Base-by-base conservation (phyloP, 352 stramenopile genomes). In the Phytophthora ramorum region DNA sequence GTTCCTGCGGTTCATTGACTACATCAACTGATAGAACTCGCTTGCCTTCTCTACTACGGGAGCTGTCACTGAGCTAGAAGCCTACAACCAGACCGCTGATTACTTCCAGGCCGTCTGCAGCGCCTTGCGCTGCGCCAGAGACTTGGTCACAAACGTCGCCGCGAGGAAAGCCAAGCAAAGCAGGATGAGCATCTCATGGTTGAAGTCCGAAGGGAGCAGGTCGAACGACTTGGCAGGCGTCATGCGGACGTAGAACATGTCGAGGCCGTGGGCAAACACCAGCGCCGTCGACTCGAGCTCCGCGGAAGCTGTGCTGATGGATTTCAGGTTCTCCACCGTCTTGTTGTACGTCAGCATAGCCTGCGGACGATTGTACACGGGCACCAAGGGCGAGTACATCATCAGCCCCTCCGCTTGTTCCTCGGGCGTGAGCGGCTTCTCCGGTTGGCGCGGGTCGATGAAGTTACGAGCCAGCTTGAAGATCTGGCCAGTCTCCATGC, bases 251-350 rank as follows among this genome's bases (percentile, higher is more conserved):
- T 98, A 98, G 76, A 98, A 98, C 63, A 98, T 69, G 75, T 99
- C 96, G 10, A 98, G 81, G 19, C 95, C 95, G 65, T 93, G 89
- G 7, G 94, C 93, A 57, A 98, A 90, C 43, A 99, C 78, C n/a
- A 99, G 66, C 37, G 94, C 95, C 47, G 97, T 98, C 17, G 93
- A 98, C 83, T 99, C 97, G 40, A 99, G 86, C 71, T 97, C 89
- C 0, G 96, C 85, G 0, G 90, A 66, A 12, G 76, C 75, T 12
- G 81, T 92, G 54, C 78, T 76, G 63, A 96, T 93, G 22, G 57
- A 32, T 26, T 89, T 75, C 38, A 95, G 62, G 64, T 83, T 93
- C 16, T 90, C 83, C 24, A 98, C 75, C 30, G 93, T 97, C 50
- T 93, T 71, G 71, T 97, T 97, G 80, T 98, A 97, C 47, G 95